These are phyloP conservation scores for Termitomyces sp. DNA, from an alignment of 768 basidiomycete species.

Conservation along the genomic window DNA sequence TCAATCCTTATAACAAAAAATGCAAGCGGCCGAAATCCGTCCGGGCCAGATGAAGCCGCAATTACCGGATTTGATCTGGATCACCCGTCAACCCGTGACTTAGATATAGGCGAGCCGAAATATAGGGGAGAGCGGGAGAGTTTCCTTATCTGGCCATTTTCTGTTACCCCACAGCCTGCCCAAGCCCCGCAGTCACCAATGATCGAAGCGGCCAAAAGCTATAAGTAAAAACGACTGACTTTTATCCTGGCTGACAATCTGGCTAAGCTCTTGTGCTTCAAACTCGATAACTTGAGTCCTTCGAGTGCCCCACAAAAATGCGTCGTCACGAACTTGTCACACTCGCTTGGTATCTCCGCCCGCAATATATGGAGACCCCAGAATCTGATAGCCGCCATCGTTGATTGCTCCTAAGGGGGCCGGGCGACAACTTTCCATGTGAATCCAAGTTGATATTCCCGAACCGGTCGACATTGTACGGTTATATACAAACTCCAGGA, in stretches of 20 bases:
- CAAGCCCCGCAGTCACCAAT: background rate
- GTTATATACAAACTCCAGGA: background rate
- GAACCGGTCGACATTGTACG: background rate
- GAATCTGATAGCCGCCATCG: background rate
- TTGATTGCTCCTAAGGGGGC: background rate
- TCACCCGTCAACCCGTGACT: background rate
- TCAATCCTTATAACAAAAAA: slow-evolving; percentile 3
- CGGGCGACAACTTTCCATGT: background rate
- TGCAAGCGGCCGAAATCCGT: background rate
- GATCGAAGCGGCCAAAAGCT: background rate
- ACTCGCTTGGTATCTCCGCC: background rate
- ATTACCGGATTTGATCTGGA: slow-evolving; percentile 1
- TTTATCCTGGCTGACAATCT: background rate
- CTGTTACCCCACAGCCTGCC: background rate
- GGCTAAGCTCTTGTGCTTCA: background rate
- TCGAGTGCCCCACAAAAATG: background rate
- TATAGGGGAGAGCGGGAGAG: background rate
- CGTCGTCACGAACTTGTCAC: background rate
- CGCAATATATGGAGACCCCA: background rate
- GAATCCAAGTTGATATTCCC: background rate
- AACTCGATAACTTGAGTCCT: background rate
- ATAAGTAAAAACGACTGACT: background rate
- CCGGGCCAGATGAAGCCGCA: slow-evolving; percentile 1
- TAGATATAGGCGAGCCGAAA: background rate
- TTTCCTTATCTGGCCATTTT: background rate